phyloP scores from a whole-genome alignment of 2,329 filamentous ascomycete genomes.

The Rutstroemia sp. region DNA sequence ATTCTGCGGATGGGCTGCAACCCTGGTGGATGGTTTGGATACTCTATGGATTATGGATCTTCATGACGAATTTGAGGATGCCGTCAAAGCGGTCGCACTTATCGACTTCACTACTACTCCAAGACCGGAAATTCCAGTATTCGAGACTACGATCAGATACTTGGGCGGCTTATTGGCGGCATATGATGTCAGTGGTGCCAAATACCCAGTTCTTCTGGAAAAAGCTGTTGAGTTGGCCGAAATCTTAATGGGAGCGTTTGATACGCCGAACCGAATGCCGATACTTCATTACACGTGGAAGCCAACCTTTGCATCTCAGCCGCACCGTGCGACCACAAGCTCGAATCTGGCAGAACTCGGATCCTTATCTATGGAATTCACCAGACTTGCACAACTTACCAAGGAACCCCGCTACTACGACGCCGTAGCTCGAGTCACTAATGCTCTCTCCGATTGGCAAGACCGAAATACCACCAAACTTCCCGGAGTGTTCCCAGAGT shows the following conservation, averaged over 20 bases:
- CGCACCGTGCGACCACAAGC: constrained; percentile 50
- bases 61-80: constrained; percentile 71
- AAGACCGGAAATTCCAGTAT: constrained; percentile 70
- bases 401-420: constrained; percentile 80
- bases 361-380: constrained; percentile 82
- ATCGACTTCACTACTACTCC: constrained; percentile 78
- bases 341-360: constrained; percentile 52
- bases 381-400: constrained; percentile 78
- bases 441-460: constrained; percentile 71
- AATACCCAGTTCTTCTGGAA: constrained; percentile 58
- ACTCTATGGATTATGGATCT: constrained; percentile 84
- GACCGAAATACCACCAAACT: constrained; percentile 53
- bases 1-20: constrained; percentile 89
- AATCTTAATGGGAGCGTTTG: constrained; percentile 65
- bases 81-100: constrained; percentile 56
- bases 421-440: constrained; percentile 76
- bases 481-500: constrained; percentile 73
- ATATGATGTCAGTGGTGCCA: constrained; percentile 73
- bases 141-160: constrained; percentile 89
- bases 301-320: constrained; percentile 54
- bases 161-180: constrained; percentile 78
- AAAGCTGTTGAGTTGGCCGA: constrained; percentile 69
- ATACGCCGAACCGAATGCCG: constrained; percentile 92
- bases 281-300: constrained; percentile 73
- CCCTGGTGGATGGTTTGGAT: constrained; percentile 74